Base-by-base conservation (phyloP, 2,329 filamentous ascomycete genomes). In the Talaromyces sp. region DNA sequence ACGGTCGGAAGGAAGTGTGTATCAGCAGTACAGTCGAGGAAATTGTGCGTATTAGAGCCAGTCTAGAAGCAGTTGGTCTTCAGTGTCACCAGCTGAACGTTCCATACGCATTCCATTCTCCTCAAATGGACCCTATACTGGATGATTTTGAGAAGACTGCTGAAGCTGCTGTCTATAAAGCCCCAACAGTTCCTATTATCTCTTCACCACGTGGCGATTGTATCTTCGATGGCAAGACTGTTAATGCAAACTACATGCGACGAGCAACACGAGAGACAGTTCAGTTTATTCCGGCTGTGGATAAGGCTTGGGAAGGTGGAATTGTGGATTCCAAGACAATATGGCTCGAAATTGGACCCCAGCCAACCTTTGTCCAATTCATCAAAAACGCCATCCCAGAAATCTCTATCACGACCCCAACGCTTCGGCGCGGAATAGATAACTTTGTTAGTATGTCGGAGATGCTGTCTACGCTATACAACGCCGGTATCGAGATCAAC, bases 1-100 rank as follows among this genome's bases (percentile, higher is more conserved):
- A 96, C 67, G 86, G 88, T 0, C 86, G 88, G 0, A 81, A 85
- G 57, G 89, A 92, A 71, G 92, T 87, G 9, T 91, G 95, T 1
- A 79, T 95, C 19, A 85, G 85, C 64, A 77, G 84, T n/a, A 82
- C 81, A 59, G 82, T 85, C 55, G 79, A 86, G 42, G 81, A 88
- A 63, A 85, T 90, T 59, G 79, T 84, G 62, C 77, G 78, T 3
- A 77, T 86, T n/a, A 80, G 73, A 62, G 74, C 82, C 9, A 36
- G 28, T 9, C 28, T 53, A 13, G 59, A 58, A 42, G 55, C 33
- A 27, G 55, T 25, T 36, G 61, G 61, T 13, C 9, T 53, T 22
- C 54, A 63, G 39, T 52, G 55, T 22, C 30, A 32, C 33, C 83
- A 82, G 69, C 78, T 90, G n/a, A 84, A 86, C 62, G 82, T 89